These are phyloP conservation scores for Solanum tarapatanum DNA, from an alignment of 257 asterid species.

Conservation along the genomic window DNA sequence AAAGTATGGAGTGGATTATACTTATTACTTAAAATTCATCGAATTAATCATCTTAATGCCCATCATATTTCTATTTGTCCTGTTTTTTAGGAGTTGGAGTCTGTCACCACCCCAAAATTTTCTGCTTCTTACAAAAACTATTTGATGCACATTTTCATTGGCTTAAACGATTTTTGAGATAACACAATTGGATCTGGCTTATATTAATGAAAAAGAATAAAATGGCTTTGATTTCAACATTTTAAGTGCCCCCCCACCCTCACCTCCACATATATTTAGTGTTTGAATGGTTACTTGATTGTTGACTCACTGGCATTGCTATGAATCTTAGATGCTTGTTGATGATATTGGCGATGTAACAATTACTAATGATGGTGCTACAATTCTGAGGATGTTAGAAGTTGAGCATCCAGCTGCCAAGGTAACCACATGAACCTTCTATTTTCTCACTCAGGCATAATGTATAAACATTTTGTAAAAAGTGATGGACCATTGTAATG, in stretches of 20 bases:
- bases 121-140: background rate
- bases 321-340: slow-evolving; percentile 73
- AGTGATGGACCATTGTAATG: background rate
- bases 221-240: background rate
- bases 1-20: background rate
- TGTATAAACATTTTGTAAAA: background rate
- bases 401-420: slow-evolving; percentile 99
- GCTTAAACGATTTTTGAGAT: background rate
- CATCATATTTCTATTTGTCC: background rate
- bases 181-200: background rate
- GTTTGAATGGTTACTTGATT: background rate
- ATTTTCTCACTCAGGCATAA: background rate
- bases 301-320: background rate
- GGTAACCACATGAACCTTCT: slow-evolving; percentile 25
- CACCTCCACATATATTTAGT: background rate
- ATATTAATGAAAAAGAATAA: background rate
- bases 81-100: background rate
- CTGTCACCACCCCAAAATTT: background rate
- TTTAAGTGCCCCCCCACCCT: background rate
- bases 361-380: slow-evolving; percentile 98
- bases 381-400: slow-evolving; percentile 88
- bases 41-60: background rate
- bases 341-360: slow-evolving; percentile 98
- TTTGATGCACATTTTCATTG: background rate
- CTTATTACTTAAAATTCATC: background rate